Evolutionary conservation across 176 grass and related monocot species (phyloP).

Genomic region (Raddia guianensis): DNA sequence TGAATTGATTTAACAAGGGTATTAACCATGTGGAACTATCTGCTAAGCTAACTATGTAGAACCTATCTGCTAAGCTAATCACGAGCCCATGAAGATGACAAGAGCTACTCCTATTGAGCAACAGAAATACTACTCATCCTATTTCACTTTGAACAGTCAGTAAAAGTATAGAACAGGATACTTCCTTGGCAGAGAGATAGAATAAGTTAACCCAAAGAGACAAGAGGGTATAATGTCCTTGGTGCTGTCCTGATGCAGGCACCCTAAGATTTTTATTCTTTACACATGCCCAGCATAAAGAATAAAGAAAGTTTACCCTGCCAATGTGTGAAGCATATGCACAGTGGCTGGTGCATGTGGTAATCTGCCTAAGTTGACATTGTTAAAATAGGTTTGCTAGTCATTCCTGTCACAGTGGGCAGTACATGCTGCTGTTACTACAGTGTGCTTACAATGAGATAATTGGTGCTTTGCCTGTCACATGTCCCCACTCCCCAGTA

Average conservation of each 20-base stretch:
- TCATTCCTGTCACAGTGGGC: constrained; percentile 52
- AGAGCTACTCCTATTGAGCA: background rate
- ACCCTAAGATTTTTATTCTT: constrained; percentile 34
- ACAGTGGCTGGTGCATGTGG: constrained; percentile 33
- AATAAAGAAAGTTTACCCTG: constrained; percentile 43
- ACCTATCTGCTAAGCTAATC: constrained; percentile 7
- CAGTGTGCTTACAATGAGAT: constrained; percentile 45
- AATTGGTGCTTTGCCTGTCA: constrained; percentile 34
- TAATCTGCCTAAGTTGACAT: constrained; percentile 48
- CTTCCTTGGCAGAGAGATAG: background rate
- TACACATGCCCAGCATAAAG: constrained; percentile 43
- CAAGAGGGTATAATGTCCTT: constrained; percentile 25
- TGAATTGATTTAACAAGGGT: constrained; percentile 12
- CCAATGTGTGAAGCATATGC: constrained; percentile 11
- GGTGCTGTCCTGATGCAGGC: constrained; percentile 36
- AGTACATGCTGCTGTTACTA: constrained; percentile 43
- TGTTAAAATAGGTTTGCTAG: constrained; percentile 47
- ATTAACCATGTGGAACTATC: background rate
- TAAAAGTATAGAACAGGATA: constrained; percentile 1
- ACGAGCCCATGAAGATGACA: background rate
- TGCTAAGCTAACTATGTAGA: background rate
- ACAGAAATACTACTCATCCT: background rate
- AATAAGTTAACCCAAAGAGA: constrained; percentile 19
- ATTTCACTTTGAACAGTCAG: background rate
- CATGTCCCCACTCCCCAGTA: constrained; percentile 46